Conservation (phyloP, 116 monocot genomes). For the Thalassia testudinum region DNA sequence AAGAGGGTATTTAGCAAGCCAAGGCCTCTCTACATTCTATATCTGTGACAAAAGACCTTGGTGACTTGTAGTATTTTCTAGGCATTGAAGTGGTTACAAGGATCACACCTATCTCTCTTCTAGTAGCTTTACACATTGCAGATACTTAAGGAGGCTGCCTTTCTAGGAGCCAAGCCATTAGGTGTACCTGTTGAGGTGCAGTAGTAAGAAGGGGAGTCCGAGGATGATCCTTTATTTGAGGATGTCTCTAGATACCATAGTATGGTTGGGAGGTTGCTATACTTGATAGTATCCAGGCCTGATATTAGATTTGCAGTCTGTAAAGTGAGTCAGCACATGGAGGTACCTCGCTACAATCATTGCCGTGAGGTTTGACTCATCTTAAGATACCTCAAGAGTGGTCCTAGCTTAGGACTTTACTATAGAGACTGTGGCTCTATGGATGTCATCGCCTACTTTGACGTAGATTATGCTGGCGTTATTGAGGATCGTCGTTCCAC, state of each 20-base stretch:
- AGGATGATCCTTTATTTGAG: not conserved
- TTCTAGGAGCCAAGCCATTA: not conserved
- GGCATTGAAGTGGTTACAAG: not conserved
- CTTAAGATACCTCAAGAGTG: too few species aligned
- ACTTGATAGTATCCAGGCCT: too few species aligned
- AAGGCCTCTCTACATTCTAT: too few species aligned
- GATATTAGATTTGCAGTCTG: too few species aligned
- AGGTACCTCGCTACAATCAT: too few species aligned
- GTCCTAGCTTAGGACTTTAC: too few species aligned
- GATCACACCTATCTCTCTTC: not conserved
- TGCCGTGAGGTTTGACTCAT: too few species aligned
- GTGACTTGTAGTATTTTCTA: not conserved
- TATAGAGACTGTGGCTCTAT: too few species aligned
- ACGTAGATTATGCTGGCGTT: not conserved
- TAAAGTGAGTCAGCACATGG: too few species aligned
- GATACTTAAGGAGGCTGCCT: not conserved
- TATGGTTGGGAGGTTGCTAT: not conserved
- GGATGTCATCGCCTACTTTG: not conserved
- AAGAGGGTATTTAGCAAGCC: too few species aligned
- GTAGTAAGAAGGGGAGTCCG: too few species aligned
- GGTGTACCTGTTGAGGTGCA: not conserved
- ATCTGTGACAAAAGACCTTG: not conserved
- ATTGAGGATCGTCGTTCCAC: not conserved
- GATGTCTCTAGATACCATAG: not conserved
- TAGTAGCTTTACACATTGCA: not conserved